Percentiles rank a stretch among this genome's conserved stretches.
These are phyloP conservation scores for Phytophthora ohioensis DNA, from an alignment of 352 stramenopile species.

Conservation along the genomic window DNA sequence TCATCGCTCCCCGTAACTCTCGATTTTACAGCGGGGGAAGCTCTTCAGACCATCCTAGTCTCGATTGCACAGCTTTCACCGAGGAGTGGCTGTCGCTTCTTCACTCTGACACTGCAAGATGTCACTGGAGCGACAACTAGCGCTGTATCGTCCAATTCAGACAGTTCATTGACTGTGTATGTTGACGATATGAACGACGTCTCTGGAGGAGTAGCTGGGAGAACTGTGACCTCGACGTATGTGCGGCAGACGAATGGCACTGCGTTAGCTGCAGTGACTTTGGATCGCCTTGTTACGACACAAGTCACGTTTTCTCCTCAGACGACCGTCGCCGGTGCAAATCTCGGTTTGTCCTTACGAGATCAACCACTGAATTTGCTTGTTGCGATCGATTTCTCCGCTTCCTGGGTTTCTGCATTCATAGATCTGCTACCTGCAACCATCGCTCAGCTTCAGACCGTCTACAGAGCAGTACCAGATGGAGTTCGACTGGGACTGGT, in stretches of 20 bases:
- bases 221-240: slow-evolving; percentile 35
- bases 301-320: slow-evolving; percentile 42
- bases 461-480: slow-evolving; percentile 35
- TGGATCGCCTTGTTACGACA: slow-evolving; percentile 50
- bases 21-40: slow-evolving; percentile 34
- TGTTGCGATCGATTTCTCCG: slow-evolving; percentile 52
- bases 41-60: slow-evolving; percentile 33
- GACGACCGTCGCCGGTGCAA: slow-evolving; percentile 6
- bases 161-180: slow-evolving; percentile 51
- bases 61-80: slow-evolving; percentile 37
- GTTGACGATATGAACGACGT: slow-evolving; percentile 63
- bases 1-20: slow-evolving; percentile 29
- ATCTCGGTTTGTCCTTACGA: slow-evolving; percentile 29
- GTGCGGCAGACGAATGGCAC: slow-evolving; percentile 17
- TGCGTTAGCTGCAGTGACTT: slow-evolving; percentile 24
- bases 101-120: slow-evolving; percentile 50
- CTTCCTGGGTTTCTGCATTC: slow-evolving; percentile 23
- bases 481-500: slow-evolving; percentile 47
- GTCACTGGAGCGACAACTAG: slow-evolving; percentile 11
- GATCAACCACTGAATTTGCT: slow-evolving; percentile 55
- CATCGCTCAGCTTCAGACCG: slow-evolving; percentile 46
- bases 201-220: slow-evolving; percentile 13
- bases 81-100: slow-evolving; percentile 44
- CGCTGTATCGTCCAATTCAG: slow-evolving; percentile 39
- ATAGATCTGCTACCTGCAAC: slow-evolving; percentile 48